A percentile compares a stretch with the other conserved stretches of the same genome.
Conservation (phyloP, 2,329 filamentous ascomycete genomes). For the Xylariaceae sp. region DNA sequence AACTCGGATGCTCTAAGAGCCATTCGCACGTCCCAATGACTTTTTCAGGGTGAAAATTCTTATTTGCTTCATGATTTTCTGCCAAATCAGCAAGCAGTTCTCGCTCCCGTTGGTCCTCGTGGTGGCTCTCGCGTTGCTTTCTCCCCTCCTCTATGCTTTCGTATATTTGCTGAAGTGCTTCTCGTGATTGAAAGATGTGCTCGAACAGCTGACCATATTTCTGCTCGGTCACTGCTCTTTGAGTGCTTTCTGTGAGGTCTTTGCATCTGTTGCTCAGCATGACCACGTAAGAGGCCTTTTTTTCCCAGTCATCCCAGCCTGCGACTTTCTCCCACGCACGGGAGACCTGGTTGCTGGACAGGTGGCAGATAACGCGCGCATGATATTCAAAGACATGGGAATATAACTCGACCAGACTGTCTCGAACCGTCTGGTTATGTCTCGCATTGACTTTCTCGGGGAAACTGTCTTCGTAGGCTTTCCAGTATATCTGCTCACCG, state of each 20-base stretch:
- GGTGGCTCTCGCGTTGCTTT: background rate
- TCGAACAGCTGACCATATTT: background rate
- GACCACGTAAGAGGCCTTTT: background rate
- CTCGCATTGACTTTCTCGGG: background rate
- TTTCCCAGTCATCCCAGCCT: slow-evolving; percentile 4
- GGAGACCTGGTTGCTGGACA: slow-evolving; percentile 7
- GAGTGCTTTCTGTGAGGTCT: background rate
- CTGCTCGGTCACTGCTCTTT: background rate
- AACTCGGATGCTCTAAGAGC: background rate
- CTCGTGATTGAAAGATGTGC: slow-evolving; percentile 1
- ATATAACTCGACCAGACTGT: slow-evolving; percentile 1
- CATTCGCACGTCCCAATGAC: slow-evolving; percentile 7
- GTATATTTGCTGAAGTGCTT: background rate
- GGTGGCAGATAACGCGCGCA: slow-evolving; percentile 7
- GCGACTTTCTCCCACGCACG: slow-evolving; percentile 5
- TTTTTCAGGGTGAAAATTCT: slow-evolving; percentile 4
- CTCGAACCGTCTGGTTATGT: background rate
- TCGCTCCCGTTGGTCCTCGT: background rate
- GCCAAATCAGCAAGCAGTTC: background rate
- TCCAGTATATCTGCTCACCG: slow-evolving; percentile 5
- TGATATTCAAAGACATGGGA: slow-evolving; percentile 9
- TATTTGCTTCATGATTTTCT: slow-evolving; percentile 1
- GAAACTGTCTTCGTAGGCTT: slow-evolving; percentile 1
- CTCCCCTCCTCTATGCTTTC: background rate
- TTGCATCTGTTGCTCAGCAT: background rate